phyloP scores from a whole-genome alignment of 2,329 filamentous ascomycete species.

The Cytospora schulzeri region DNA sequence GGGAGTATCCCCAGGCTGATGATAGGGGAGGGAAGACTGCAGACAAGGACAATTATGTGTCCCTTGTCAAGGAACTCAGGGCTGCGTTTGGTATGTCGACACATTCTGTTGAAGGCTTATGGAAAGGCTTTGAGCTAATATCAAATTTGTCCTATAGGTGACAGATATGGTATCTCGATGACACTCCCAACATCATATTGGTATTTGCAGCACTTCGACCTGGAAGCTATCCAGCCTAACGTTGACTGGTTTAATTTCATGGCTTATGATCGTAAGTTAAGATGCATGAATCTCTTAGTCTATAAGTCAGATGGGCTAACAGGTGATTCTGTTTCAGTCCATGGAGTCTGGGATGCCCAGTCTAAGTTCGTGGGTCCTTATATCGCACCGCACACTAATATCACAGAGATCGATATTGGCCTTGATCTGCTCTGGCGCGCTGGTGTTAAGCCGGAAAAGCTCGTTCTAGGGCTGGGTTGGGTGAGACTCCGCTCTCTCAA shows the following conservation, averaged over 20 bases:
- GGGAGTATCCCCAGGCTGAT: conserved; percentile 37
- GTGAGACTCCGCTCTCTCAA: too few relatives aligned
- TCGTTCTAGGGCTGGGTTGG: not conserved
- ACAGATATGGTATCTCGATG: conserved; percentile 12
- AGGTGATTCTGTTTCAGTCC: too few relatives aligned
- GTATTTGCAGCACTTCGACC: conserved; percentile 29
- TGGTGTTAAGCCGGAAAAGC: not conserved
- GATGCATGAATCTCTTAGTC: too few relatives aligned
- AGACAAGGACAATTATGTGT: conserved; percentile 33
- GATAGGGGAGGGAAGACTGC: conserved; percentile 34
- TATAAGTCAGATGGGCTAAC: too few relatives aligned
- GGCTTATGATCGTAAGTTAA: conserved; percentile 35
- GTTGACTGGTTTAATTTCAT: conserved; percentile 43
- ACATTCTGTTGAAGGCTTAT: too few relatives aligned
- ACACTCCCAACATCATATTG: conserved; percentile 29
- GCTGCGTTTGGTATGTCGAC: too few relatives aligned
- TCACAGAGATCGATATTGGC: not conserved
- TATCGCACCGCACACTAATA: not conserved
- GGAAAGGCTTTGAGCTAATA: too few relatives aligned
- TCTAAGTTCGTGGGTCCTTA: conserved; percentile 18
- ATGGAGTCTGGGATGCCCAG: conserved; percentile 39
- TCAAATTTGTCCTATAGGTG: too few relatives aligned
- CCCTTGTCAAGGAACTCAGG: conserved; percentile 31
- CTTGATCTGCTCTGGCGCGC: conserved; percentile 16
- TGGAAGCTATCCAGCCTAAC: conserved; percentile 6